Conservation (phyloP, 2,329 filamentous ascomycete genomes). For the Fusarium setosum region DNA sequence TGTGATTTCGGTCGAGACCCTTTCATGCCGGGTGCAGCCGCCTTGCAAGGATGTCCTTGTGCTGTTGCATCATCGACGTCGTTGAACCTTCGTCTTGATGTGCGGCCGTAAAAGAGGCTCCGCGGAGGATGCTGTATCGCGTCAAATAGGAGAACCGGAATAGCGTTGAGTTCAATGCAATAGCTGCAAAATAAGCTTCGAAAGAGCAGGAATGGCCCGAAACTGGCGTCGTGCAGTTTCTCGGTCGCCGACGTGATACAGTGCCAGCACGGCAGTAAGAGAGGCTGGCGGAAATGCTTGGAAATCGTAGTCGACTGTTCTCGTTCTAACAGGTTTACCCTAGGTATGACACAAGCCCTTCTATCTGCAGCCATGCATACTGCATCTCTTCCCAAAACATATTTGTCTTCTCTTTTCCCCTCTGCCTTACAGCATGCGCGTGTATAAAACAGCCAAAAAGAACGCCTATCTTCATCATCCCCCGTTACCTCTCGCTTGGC, state of each 20-base stretch:
- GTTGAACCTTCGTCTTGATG: constrained; percentile 15
- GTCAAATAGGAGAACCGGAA: not conserved
- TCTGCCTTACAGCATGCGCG: constrained; percentile 17
- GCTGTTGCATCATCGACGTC: constrained; percentile 21
- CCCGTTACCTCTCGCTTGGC: constrained; percentile 21
- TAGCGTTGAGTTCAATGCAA: not conserved
- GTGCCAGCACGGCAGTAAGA: not conserved
- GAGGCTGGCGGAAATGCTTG: constrained; percentile 4
- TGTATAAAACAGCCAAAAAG: constrained; percentile 17
- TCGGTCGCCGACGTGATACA: not conserved
- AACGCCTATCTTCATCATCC: constrained; percentile 26
- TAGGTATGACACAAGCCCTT: constrained; percentile 7
- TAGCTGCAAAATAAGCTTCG: not conserved
- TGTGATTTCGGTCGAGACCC: constrained; percentile 11
- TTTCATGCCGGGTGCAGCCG: constrained; percentile 15
- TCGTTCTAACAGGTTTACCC: constrained; percentile 11
- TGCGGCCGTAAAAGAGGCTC: constrained; percentile 4
- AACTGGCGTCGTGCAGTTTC: constrained; percentile 12
- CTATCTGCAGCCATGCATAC: constrained; percentile 12
- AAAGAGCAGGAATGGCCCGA: not conserved
- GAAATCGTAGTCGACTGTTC: constrained; percentile 11
- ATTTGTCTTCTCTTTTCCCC: constrained; percentile 33
- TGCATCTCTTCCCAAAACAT: not conserved
- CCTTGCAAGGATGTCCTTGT: constrained; percentile 22
- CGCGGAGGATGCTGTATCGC: not conserved